Evolutionary conservation across 257 asterid species (phyloP).

Genomic region (Solanum lignicaule): DNA sequence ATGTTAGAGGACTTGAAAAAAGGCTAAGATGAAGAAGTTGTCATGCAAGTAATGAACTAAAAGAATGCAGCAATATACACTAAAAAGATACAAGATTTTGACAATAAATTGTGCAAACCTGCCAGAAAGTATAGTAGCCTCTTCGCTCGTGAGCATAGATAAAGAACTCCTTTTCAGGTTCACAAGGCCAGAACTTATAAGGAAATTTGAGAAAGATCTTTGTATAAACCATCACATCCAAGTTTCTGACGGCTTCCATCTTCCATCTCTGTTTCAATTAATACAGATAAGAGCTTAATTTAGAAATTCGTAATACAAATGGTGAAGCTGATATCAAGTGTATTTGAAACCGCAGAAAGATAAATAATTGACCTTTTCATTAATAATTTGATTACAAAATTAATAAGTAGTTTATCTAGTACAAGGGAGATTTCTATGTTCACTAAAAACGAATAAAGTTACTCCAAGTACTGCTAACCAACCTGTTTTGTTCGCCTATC

Average conservation of each 20-base stretch:
- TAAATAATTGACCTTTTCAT: neutral
- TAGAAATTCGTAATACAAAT: neutral
- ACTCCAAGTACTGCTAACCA: neutral
- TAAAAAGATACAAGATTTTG: neutral
- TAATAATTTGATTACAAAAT: neutral
- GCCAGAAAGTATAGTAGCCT: slow-evolving; percentile 98
- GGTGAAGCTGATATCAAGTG: neutral
- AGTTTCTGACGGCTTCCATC: slow-evolving; percentile 60
- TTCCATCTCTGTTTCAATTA: slow-evolving; percentile 70
- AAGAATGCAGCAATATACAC: neutral
- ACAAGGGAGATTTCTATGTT: neutral
- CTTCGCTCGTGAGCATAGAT: slow-evolving; percentile 79
- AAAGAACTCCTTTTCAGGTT: slow-evolving; percentile 83
- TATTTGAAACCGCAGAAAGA: neutral
- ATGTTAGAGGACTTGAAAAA: neutral
- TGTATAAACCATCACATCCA: slow-evolving; percentile 80
- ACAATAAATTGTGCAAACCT: slow-evolving; percentile 29
- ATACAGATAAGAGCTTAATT: neutral
- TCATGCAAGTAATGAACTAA: neutral
- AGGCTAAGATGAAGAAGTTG: neutral
- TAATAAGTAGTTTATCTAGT: neutral
- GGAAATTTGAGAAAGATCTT: slow-evolving; percentile 88
- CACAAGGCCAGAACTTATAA: slow-evolving; percentile 75
- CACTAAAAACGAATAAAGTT: neutral
- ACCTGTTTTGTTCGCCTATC: neutral